Base-by-base conservation (phyloP, 306 rosid genomes). In the Vigna trinervia region DNA sequence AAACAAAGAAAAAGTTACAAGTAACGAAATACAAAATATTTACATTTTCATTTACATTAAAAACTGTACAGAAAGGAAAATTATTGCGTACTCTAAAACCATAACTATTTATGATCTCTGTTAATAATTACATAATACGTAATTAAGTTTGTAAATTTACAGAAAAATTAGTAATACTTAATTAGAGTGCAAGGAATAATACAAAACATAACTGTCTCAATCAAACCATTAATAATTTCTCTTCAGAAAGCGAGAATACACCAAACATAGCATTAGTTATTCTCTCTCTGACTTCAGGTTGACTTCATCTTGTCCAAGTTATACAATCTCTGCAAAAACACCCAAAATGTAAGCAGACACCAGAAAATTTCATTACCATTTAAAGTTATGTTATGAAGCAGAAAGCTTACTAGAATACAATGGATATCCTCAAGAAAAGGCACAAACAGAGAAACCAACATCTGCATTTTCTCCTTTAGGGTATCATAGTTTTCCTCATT, bases 351-450 rank as follows among this genome's bases (percentile, higher is more conserved):
- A 54, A 73, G 20, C 53, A 28, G 39, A 3, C 46, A 14, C 36
- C 0, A 70, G 5, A 39, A 38, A 61, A 63, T 47, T 34, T 59
- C 30, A 34, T 8, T 57, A 34, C 12, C 23, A 36, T 47, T 46
- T 61, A 43, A 77, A 53, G 51, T 46, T 62, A 26, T 32, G 22
- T 12, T 28, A 51, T 7, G 26, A 48, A 82, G 28, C 72, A 57
- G 5, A 32, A 79, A 53, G 34, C 76, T 76, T 87, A 94, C 97
- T 82, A 90, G 82, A 76, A 90, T 73, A 57, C 77, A 82, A 80
- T 92, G 97, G 71, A 92, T 80, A n/a, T 87, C 84, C 47, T 89
- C 95, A 32, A 92, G 92, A 56, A 81, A 85, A 56, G 96, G 95
- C 57, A 52, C 77, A 67, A 92, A 87, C 58, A 86, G 72, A 34